phyloP scores from a whole-genome alignment of 1,284 basidiomycete species.

The Pseudozyma tsukubaensis region DNA sequence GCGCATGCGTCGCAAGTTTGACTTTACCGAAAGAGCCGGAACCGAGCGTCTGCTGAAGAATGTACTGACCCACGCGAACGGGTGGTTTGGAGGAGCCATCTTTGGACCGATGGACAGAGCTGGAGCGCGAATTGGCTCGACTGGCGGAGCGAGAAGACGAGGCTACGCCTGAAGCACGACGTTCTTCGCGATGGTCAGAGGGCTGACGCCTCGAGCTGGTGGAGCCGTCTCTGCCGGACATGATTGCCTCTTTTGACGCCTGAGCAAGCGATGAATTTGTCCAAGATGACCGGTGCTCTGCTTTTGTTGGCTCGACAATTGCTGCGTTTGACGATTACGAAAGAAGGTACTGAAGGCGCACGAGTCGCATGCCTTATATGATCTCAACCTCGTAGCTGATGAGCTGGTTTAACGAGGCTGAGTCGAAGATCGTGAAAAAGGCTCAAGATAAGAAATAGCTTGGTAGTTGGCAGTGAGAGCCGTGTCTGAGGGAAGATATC shows the following conservation, averaged over 20 bases:
- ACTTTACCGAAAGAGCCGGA: slow-evolving; percentile 96
- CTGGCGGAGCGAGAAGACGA: slow-evolving; percentile 40
- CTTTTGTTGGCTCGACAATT: too few species aligned
- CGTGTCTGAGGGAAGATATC: too few species aligned
- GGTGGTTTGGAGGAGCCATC: slow-evolving; percentile 54
- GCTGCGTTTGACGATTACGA: background rate
- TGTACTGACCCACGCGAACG: slow-evolving; percentile 66
- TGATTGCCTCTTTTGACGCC: too few species aligned
- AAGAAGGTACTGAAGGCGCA: background rate
- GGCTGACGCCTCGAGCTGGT: slow-evolving; percentile 29
- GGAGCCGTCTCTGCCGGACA: slow-evolving; percentile 32
- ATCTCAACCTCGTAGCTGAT: too few species aligned
- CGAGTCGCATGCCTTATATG: too few species aligned
- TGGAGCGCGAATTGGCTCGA: slow-evolving; percentile 33
- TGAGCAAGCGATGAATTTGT: background rate
- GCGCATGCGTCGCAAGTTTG: slow-evolving; percentile 92
- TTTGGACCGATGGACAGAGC: slow-evolving; percentile 25
- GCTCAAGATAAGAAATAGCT: too few species aligned
- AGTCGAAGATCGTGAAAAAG: too few species aligned
- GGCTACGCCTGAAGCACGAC: slow-evolving; percentile 8
- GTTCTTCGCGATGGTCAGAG: slow-evolving; percentile 25
- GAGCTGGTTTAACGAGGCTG: too few species aligned
- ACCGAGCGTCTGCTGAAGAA: slow-evolving; percentile 71
- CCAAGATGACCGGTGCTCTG: background rate
- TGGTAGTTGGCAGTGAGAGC: too few species aligned